Evolutionary conservation across 2,329 filamentous ascomycete species (phyloP).

Genomic region (Coniella vitis): DNA sequence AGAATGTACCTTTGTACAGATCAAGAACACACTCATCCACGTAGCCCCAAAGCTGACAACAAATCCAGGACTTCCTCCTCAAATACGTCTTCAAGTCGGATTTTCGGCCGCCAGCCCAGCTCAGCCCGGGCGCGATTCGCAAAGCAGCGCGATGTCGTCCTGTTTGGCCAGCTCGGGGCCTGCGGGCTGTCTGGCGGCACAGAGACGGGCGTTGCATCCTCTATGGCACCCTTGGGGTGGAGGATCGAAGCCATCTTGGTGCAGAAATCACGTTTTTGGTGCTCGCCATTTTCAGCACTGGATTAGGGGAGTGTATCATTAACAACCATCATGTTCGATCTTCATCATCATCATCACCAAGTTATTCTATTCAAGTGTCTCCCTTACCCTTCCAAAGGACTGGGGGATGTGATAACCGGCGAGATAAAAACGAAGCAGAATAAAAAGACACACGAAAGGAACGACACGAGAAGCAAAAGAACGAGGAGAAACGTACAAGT

Average conservation of each 20-base stretch:
- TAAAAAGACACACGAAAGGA: not conserved
- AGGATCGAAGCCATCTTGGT: slow-evolving; percentile 3
- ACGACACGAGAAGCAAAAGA: not conserved
- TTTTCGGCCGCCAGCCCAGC: not conserved
- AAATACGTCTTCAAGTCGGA: not conserved
- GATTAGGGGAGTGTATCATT: not conserved
- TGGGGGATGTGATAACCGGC: no score
- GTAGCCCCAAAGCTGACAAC: not conserved
- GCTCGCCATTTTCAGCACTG: slow-evolving; percentile 4
- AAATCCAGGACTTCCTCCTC: slow-evolving; percentile 2
- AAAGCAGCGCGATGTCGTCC: not conserved
- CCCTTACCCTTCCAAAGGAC: no score
- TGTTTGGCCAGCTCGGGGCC: not conserved
- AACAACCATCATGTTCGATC: no score
- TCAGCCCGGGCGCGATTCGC: not conserved
- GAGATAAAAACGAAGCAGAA: no score
- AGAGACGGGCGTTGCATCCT: not conserved
- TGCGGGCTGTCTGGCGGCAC: not conserved
- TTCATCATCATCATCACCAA: no score
- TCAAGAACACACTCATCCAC: not conserved
- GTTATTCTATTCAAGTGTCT: not conserved
- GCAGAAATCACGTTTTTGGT: slow-evolving; percentile 1
- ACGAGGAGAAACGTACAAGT: not conserved
- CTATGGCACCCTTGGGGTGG: not conserved
- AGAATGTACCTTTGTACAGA: no score